Conservation (phyloP, 2,329 filamentous ascomycete species). For the Fusarium zealandicum region DNA sequence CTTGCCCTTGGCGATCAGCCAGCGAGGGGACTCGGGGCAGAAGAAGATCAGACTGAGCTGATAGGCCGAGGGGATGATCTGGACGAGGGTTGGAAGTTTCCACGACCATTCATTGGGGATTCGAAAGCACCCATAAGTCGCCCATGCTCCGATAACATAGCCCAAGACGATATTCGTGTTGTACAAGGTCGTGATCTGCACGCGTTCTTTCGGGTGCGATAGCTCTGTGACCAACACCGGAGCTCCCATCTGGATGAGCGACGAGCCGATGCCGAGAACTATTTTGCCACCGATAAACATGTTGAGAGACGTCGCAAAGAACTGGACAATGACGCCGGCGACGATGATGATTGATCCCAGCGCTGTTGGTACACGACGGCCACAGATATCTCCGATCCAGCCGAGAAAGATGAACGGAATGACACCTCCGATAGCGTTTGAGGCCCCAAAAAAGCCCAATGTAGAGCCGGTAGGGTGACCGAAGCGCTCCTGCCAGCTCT, state of each 20-base stretch:
- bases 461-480: conserved; percentile 48
- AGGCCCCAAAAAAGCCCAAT: conserved; percentile 50
- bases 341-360: conserved; percentile 51
- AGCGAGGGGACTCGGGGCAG: conserved; percentile 67
- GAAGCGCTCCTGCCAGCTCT: conserved; percentile 49
- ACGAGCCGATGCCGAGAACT: conserved; percentile 47
- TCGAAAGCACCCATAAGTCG: conserved; percentile 36
- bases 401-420: conserved; percentile 47
- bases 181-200: conserved; percentile 33
- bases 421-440: conserved; percentile 51
- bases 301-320: conserved; percentile 46
- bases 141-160: conserved; percentile 35
- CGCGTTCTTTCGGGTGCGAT: conserved; percentile 48
- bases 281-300: conserved; percentile 51
- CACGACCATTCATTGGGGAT: conserved; percentile 32
- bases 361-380: conserved; percentile 46
- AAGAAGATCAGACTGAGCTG: conserved; percentile 56
- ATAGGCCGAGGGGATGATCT: conserved; percentile 53
- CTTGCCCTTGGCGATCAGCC: conserved; percentile 60
- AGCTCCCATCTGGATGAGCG: conserved; percentile 51
- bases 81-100: conserved; percentile 56
- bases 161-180: conserved; percentile 34
- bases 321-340: conserved; percentile 46
- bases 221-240: conserved; percentile 54
- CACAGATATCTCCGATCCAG: conserved; percentile 48